Evolutionary conservation across 2,329 filamentous ascomycete genomes (phyloP).

Genomic region (Penicillium sp.): DNA sequence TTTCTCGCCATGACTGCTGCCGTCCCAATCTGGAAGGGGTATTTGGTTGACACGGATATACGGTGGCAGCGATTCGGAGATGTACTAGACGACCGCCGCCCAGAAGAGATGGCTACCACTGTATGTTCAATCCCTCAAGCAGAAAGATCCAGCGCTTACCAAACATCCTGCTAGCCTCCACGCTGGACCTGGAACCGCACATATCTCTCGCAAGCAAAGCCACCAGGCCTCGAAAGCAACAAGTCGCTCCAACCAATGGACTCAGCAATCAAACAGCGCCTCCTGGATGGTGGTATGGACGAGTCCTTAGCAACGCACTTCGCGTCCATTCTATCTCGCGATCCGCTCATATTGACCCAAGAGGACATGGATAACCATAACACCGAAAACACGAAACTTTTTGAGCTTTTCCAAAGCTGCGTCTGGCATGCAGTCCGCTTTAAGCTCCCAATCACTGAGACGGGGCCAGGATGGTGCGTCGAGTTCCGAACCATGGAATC

Average conservation of each 20-base stretch:
- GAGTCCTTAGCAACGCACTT: constrained; percentile 19
- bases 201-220: constrained; percentile 75
- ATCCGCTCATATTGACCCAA: constrained; percentile 13
- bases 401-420: constrained; percentile 18
- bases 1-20: constrained; percentile 23
- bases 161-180: neutral
- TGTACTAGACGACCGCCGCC: constrained; percentile 16
- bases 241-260: constrained; percentile 5
- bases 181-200: constrained; percentile 46
- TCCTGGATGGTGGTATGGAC: constrained; percentile 23
- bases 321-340: constrained; percentile 12
- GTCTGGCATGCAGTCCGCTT: constrained; percentile 20
- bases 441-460: constrained; percentile 60
- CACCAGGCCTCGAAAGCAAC: neutral
- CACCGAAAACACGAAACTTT: constrained; percentile 9
- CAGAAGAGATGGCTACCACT: constrained; percentile 2
- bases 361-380: constrained; percentile 13
- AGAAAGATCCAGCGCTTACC: neutral
- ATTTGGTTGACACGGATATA: constrained; percentile 19
- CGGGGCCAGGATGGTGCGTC: constrained; percentile 86
- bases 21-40: constrained; percentile 20
- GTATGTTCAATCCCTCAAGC: neutral
- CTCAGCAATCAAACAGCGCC: constrained; percentile 5
- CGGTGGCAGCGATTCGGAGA: constrained; percentile 17
- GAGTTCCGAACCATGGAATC: constrained; percentile 96